phyloP scores from a whole-genome alignment of 2,329 filamentous ascomycete genomes.

The Diaporthe longicolla region DNA sequence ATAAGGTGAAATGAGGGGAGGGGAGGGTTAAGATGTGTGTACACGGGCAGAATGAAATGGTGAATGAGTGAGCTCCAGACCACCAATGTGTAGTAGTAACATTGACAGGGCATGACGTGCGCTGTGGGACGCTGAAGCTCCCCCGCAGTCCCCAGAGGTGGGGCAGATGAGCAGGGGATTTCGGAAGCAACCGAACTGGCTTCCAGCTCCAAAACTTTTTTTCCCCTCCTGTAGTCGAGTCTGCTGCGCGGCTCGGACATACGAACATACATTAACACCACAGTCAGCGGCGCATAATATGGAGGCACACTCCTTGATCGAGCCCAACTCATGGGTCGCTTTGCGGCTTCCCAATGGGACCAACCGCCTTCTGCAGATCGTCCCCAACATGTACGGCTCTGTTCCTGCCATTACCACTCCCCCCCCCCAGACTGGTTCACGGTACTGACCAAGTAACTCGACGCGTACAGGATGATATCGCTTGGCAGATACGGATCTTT shows the following conservation, averaged over 20 bases:
- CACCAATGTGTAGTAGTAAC: neutral
- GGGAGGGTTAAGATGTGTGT: neutral
- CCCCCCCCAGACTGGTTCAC: slow-evolving; percentile 28
- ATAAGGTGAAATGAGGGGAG: neutral
- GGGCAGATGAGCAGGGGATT: neutral
- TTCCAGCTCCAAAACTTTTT: slow-evolving; percentile 37
- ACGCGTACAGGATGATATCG: slow-evolving; percentile 77
- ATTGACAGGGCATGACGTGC: neutral
- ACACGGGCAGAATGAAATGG: too few species aligned
- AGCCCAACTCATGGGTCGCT: slow-evolving; percentile 73
- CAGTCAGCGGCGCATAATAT: slow-evolving; percentile 28
- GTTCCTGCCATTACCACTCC: neutral
- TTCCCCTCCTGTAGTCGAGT: neutral
- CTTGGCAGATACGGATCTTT: slow-evolving; percentile 95
- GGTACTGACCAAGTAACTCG: slow-evolving; percentile 38
- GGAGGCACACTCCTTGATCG: slow-evolving; percentile 61
- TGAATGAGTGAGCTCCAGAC: neutral
- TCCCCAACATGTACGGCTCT: slow-evolving; percentile 70
- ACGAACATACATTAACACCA: neutral
- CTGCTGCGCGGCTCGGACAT: neutral
- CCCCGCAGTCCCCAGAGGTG: slow-evolving; percentile 22
- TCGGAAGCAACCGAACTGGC: slow-evolving; percentile 34
- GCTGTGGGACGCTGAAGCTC: slow-evolving; percentile 18
- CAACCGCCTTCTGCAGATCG: slow-evolving; percentile 69
- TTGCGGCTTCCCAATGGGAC: slow-evolving; percentile 72